Evolutionary conservation across 2,329 filamentous ascomycete species (phyloP).

Genomic region (Aspergillus sp.): DNA sequence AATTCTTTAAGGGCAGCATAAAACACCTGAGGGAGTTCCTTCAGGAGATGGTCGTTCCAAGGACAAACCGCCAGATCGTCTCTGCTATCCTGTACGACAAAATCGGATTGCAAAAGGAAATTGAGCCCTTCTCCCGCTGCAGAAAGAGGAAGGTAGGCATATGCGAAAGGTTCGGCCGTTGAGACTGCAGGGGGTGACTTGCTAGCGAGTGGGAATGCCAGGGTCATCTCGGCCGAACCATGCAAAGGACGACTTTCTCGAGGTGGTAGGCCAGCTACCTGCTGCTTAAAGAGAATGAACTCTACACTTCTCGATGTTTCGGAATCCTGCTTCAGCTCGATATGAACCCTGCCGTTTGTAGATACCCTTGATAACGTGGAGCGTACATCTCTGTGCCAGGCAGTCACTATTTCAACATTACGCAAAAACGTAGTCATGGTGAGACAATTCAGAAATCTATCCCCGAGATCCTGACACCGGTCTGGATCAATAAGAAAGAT

Average conservation of each 20-base stretch:
- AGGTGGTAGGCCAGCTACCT: neutral
- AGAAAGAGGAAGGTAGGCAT: neutral
- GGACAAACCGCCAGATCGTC: neutral
- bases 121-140: neutral
- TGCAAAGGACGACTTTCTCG: neutral
- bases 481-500: neutral
- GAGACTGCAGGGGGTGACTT: neutral
- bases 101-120: slow-evolving; percentile 2
- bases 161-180: too few species aligned
- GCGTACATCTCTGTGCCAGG: too few species aligned
- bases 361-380: too few species aligned
- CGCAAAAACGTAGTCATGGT: neutral
- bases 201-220: neutral
- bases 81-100: neutral
- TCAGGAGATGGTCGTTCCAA: slow-evolving; percentile 3
- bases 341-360: neutral
- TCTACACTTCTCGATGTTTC: neutral
- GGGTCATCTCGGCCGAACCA: neutral
- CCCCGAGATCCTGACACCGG: neutral
- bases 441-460: neutral
- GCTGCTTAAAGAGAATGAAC: neutral
- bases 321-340: too few species aligned
- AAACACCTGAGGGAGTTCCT: neutral
- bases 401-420: neutral
- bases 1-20: neutral